phyloP scores from a whole-genome alignment of 345 rosid species.

The Laguncularia racemosa region DNA sequence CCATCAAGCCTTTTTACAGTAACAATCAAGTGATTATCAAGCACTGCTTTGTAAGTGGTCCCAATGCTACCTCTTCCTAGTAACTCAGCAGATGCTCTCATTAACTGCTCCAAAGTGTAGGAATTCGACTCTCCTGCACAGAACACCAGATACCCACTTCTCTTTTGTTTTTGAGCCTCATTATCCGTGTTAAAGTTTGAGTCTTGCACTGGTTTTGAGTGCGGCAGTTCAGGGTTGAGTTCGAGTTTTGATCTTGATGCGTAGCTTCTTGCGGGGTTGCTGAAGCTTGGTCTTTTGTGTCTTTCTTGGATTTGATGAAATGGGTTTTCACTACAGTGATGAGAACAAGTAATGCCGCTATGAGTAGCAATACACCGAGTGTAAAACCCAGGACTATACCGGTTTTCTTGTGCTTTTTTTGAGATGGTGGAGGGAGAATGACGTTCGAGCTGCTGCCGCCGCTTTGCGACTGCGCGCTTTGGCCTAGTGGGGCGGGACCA shows the following conservation, averaged over 20 bases:
- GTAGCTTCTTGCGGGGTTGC: neutral
- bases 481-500: constrained; percentile 40
- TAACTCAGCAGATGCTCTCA: constrained; percentile 93
- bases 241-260: too few relatives aligned
- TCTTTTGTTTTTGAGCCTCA: constrained; percentile 1
- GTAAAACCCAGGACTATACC: constrained; percentile 42
- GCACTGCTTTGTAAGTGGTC: constrained; percentile 79
- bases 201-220: neutral
- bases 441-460: constrained; percentile 27
- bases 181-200: constrained; percentile 2
- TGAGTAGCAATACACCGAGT: constrained; percentile 35
- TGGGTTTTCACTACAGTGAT: constrained; percentile 32
- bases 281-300: constrained; percentile 8
- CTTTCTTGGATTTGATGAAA: constrained; percentile 2
- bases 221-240: neutral
- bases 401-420: constrained; percentile 27
- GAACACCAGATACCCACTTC: constrained; percentile 55
- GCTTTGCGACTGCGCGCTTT: constrained; percentile 46
- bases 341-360: constrained; percentile 31
- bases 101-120: constrained; percentile 71
- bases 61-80: constrained; percentile 82
- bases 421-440: constrained; percentile 30
- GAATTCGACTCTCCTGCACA: constrained; percentile 38
- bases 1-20: constrained; percentile 86
- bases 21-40: constrained; percentile 64